Percentiles rank a stretch among this genome's conserved stretches.
phyloP scores from a whole-genome alignment of 2,329 filamentous ascomycete species.

The Leptographium wingfieldii region DNA sequence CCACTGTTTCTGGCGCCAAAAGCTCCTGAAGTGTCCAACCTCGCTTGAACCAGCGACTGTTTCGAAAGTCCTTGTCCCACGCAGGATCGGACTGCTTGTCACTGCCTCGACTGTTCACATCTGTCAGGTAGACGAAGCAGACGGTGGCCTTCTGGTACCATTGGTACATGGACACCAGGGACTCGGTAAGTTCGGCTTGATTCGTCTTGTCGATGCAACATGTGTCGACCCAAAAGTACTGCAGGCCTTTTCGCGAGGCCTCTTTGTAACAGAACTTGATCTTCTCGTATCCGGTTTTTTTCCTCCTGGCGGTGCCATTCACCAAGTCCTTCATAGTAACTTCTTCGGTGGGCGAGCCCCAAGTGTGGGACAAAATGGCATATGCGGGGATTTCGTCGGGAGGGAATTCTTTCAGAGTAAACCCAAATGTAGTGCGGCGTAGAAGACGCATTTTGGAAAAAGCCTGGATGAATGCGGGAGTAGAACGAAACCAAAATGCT shows the following conservation, averaged over 20 bases:
- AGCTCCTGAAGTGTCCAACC: conserved; percentile 15
- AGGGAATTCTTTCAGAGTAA: not conserved
- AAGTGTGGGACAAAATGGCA: conserved; percentile 18
- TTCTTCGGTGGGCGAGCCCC: conserved; percentile 11
- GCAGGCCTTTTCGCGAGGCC: not conserved
- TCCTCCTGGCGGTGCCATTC: not conserved
- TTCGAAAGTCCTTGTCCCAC: not conserved
- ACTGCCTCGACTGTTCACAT: not conserved
- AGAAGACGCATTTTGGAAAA: not conserved
- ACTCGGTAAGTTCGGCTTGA: conserved; percentile 2
- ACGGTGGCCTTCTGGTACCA: conserved; percentile 4
- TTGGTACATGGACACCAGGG: conserved; percentile 9
- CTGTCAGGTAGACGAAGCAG: conserved; percentile 8
- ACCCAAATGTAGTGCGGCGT: not conserved
- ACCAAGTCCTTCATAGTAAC: conserved; percentile 9
- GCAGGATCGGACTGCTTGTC: not conserved
- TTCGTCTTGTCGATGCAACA: conserved; percentile 10
- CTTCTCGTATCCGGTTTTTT: conserved; percentile 8
- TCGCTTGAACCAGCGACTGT: conserved; percentile 7
- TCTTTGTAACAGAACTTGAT: not conserved
- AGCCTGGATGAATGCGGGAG: not conserved
- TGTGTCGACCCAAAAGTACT: conserved; percentile 9
- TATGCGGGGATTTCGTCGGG: not conserved
- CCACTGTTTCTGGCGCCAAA: conserved; percentile 14
- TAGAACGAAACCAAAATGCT: not conserved